Base-by-base conservation (phyloP, 495 filamentous ascomycete genomes). In the Annulohypoxylon nitens region DNA sequence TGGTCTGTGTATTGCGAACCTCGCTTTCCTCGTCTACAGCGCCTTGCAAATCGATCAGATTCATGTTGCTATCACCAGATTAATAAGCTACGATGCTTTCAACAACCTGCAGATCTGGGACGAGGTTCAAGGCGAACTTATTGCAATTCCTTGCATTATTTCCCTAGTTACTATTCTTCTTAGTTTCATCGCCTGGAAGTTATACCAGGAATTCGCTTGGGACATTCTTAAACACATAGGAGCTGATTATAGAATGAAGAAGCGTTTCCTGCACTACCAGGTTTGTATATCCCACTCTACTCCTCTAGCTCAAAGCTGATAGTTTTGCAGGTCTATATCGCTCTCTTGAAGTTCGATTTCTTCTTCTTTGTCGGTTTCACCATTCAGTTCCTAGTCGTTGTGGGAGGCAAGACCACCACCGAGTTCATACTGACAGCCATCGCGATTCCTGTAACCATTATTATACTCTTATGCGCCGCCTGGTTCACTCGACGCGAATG, bases 281-380 rank as follows among this genome's bases (percentile, higher is more conserved):
- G 95, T 97, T 84, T 39, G 86, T 78, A 43, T 11, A 53, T 39
- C 16, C 11, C 4, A 9, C 37, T 48, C 3, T 30, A 39, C 14
- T 10, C 18, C 16, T 41, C 20, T 58, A 43, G 8, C 30, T 62
- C 37, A 12, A 34, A 48, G 58, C 79, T 86, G 71, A 89, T 64
- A 26, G 18, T n/a, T 39, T 47, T 7, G 25, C 71, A 98, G 95
- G 94, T 99, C 77, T 99, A 97, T 82, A 98, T 99, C 76, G 93
- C 97, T 39, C 88, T 98, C 9, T 87, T 99, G 60, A 99, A 99
- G 81, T 99, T 99, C 81, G 96, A 99, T 83, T 98, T 99, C 81
- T 99, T 99, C 88, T 97, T 99, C 87, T 99, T 99, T 88, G 89
- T 99, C 59, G 96, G 94, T 12, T 99, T 99, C 78, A 98, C 95